Evolutionary conservation across 176 grass and related monocot genomes (phyloP), one percentile per base, ranked within the genome.

Genomic region (Lolium perenne): DNA sequence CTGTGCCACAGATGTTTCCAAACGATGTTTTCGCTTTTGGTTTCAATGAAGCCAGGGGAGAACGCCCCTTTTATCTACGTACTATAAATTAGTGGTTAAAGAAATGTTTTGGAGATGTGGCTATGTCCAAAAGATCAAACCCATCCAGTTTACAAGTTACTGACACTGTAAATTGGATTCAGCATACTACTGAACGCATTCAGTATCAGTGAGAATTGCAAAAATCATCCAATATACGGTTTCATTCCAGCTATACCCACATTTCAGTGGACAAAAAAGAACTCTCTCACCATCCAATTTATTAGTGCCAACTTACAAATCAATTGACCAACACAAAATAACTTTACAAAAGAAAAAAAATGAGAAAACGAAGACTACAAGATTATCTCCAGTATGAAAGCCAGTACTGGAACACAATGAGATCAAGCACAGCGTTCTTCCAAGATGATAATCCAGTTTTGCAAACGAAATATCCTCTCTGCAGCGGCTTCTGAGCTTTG

Each of bases 241-340:
- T 41, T 21, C 29, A 61, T 85, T 8, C 83, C 32, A 77, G 49
- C 16, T 71, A 21, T 6, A 64, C 46, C 11, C 4, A 10, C 7
- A 56, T 7, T 11, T 16, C 78, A 26, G 2, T 77, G 78, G 67
- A 3, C 2, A 17, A 51, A 86, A 82, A 10, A 55, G 1, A 53
- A 53, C 22, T 49, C 7, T 10, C 12, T 14, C 73, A 22, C 25
- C 45, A 23, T 10, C 38, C 74, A 17, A 6, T 79, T 75, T 80
- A 75, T 84, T 84, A 13, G 25, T 12, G 13, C 59, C n/a, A 75
- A 69, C 26, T 80, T 84, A 80, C 85, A 84, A 49, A 87, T 22
- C 76, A 80, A 84, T 50, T 74, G 38, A 70, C 4, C 23, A 18
- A 49, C 56, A 23, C 13, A 71, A 49, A 21, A 29, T 16, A 91